Base-by-base conservation (phyloP, 2,329 filamentous ascomycete species). In the Septoria petroselini region DNA sequence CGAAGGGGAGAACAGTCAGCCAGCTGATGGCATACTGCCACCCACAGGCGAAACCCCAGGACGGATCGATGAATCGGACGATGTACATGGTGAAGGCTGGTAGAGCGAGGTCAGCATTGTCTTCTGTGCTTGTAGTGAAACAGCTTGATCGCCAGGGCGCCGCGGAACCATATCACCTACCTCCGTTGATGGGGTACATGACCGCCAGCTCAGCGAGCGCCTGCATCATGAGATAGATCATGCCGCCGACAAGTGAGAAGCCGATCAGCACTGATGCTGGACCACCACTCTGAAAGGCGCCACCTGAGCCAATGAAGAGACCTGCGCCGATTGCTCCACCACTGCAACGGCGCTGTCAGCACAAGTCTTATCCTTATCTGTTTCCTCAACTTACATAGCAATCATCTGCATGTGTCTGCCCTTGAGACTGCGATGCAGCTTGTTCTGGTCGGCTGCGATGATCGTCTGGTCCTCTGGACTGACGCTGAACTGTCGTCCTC, bases 251-350 rank as follows among this genome's bases (percentile, higher is more conserved):
- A 27, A 76, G 70, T 33, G 65, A 59, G 55, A 73, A 76, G 30
- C 71, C 73, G 48, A 76, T 63, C 29, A 77, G 65, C 19, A 75
- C 68, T 40, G 73, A 73, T 6, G 67, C 68, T 30, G 76, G 77
- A 15, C 77, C 77, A 58, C 72, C 74, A 4, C 65, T 72, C 7
- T 71, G 68, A 43, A 78, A 68, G 2, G 74, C 72, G 42, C 65
- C 60, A 19, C 76, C 76, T 33, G 72, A 72, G 27, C 75, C 73
- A 41, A 80, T 72, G 61, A 79, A 80, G 3, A 80, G 67, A 62
- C 77, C 77, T 23, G 76, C 78, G 34, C 76, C 76, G 48, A 78
- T 75, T 11, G 54, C 58, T 25, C 59, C 59, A 44, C 59, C 59
- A 23, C 53, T 57, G 42, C 14, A 29, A 42, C 23, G 14, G 25